These are phyloP conservation scores for Chloris gayana DNA, from an alignment of 176 grass and related monocot species.

Conservation along the genomic window DNA sequence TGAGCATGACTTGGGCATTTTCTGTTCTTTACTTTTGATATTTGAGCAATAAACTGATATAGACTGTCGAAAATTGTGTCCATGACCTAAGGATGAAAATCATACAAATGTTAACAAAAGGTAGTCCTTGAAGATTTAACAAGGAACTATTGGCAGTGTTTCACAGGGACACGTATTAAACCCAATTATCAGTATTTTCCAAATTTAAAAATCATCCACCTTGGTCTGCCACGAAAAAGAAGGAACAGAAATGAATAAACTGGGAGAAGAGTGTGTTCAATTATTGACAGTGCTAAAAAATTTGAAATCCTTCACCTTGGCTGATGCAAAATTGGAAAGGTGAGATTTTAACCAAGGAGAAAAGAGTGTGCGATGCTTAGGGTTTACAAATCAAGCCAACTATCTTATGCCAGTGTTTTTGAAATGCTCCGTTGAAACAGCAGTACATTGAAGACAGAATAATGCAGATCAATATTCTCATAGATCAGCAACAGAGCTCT, in stretches of 20 bases:
- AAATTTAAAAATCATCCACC: neutral
- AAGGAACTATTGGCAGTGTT: conserved; percentile 8
- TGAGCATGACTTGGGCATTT: conserved; percentile 1
- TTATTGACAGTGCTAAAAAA: neutral
- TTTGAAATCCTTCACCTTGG: neutral
- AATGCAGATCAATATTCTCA: neutral
- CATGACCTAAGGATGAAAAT: conserved; percentile 8
- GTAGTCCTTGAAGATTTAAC: neutral
- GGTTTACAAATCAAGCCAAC: conserved; percentile 17
- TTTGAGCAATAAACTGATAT: neutral
- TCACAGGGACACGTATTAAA: conserved; percentile 14
- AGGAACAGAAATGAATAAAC: neutral
- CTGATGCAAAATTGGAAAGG: neutral
- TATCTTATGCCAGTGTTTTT: neutral
- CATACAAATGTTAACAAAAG: neutral
- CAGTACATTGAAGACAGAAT: conserved; percentile 13
- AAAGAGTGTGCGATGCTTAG: neutral
- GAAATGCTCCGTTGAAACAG: neutral
- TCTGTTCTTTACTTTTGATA: conserved; percentile 3
- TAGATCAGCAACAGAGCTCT: neutral
- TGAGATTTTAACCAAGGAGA: neutral
- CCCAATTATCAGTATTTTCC: conserved; percentile 9
- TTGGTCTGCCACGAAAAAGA: neutral
- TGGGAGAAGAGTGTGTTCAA: neutral
- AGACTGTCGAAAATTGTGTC: neutral